Base-by-base conservation (phyloP, 345 rosid genomes). In the Gynandropsis gynandra region DNA sequence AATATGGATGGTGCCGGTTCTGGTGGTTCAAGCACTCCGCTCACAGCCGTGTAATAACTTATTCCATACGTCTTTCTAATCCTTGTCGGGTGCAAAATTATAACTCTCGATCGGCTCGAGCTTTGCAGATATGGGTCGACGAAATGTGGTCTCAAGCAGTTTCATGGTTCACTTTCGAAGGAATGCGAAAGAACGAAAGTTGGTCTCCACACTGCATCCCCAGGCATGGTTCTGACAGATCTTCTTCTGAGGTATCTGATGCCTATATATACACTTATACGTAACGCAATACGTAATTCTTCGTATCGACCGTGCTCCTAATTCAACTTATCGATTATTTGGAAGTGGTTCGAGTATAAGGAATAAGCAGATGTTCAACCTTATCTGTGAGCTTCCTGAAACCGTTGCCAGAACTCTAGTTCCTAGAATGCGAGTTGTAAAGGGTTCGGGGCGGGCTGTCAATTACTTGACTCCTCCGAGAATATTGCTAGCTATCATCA, bases 1-100 rank as follows among this genome's bases (percentile, higher is more conserved):
- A 90, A 87, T 79, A 90, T 84, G 98, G 98, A 90, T 61, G 98
- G 95, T 50, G 96, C 96, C 36, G 98, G 96, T 13, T 87, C 98
- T 13, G 98, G 98, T 5, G 98, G 96, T 34, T 90, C 98, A 17
- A 90, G 98, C 64, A 90, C 98, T 42, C 96, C 96, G 41, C 82
- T 87, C 59, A 90, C 98, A 0, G 98, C 96, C 16, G 98, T 90
- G 96, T 90, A 74, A 73, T 85, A 27, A 41, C 14, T 44, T 21
- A 15, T 0, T 16, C 6, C 35, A 9, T 16, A 1, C 5, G 9
- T 51, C n/a, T 58, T 38, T 10, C 20, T 35, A 16, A 12, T 9
- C 20, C 40, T 34, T 3, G 17, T 14, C 4, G 1, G 50, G 54
- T 51, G 42, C 57, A 35, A 31, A 4, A n/a, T 24, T 24, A 2